These are phyloP conservation scores for Leptographium flavum DNA, from an alignment of 2,329 filamentous ascomycete genomes.

Conservation along the genomic window DNA sequence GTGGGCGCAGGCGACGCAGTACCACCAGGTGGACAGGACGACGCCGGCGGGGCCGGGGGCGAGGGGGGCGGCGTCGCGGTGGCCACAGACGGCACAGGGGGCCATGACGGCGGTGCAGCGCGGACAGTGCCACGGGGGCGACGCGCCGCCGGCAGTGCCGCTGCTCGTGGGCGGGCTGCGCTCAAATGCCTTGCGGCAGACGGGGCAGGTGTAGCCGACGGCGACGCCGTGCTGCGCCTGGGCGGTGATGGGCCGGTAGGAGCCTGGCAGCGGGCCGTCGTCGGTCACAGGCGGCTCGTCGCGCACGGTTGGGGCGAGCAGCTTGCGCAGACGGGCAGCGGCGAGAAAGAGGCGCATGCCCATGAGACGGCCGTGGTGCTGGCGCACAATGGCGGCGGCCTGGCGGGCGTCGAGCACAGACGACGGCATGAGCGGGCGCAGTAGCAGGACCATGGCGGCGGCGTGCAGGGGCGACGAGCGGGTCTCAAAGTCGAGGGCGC, in stretches of 20 bases:
- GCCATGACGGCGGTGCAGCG: conserved; percentile 38
- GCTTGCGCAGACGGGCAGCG: conserved; percentile 45
- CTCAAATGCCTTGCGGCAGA: conserved; percentile 42
- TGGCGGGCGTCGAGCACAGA: conserved; percentile 40
- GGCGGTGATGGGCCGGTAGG: conserved; percentile 38
- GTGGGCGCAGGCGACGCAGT: conserved; percentile 47
- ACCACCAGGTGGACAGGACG: conserved; percentile 41
- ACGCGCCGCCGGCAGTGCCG: conserved; percentile 16
- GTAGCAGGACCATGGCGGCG: conserved; percentile 44
- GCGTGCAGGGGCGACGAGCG: conserved; percentile 43
- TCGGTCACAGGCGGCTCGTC: conserved; percentile 21
- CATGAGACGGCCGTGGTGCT: conserved; percentile 46
- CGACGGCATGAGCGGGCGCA: conserved; percentile 41
- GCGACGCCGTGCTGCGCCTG: conserved; percentile 40
- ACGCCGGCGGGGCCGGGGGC: conserved; percentile 9
- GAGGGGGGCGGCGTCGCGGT: conserved; percentile 24
- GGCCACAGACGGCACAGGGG: conserved; percentile 44
- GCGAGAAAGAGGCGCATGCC: conserved; percentile 45
- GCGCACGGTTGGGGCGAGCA: conserved; percentile 27
- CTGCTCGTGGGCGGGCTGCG: too few relatives aligned
- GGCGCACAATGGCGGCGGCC: conserved; percentile 39
- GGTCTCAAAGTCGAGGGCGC: conserved; percentile 41
- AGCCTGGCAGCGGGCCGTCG: neutral
- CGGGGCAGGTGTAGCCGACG: conserved; percentile 37
- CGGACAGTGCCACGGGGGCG: conserved; percentile 43